Conservation (phyloP, 257 asterid genomes). For the Petrea volubilis region DNA sequence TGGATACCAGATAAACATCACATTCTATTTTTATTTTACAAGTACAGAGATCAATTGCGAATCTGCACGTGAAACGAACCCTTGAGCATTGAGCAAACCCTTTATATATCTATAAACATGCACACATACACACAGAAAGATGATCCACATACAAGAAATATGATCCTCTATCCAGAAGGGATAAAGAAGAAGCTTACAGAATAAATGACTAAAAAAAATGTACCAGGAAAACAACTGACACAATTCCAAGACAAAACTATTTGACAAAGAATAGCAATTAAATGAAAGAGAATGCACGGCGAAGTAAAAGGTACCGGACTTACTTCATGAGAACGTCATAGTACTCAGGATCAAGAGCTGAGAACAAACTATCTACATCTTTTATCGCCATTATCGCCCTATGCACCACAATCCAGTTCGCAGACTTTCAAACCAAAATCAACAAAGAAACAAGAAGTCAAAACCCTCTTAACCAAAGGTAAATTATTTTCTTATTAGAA, state of each 20-base stretch:
- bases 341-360: slow-evolving; percentile 88
- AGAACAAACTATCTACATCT: slow-evolving; percentile 90
- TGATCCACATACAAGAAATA: neutral
- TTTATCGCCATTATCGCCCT: slow-evolving; percentile 97
- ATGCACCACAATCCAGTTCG: slow-evolving; percentile 98
- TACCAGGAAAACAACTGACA: neutral
- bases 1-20: neutral
- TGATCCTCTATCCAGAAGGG: neutral
- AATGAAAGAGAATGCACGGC: neutral
- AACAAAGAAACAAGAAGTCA: slow-evolving; percentile 20
- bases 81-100: too few relatives aligned
- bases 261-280: neutral
- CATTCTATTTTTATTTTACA: neutral
- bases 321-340: slow-evolving; percentile 98
- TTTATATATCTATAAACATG: neutral
- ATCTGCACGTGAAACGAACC: neutral
- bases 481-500: neutral
- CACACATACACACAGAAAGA: neutral
- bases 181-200: neutral
- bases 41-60: neutral
- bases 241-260: slow-evolving; percentile 12
- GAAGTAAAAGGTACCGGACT: slow-evolving; percentile 21
- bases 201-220: neutral
- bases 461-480: neutral
- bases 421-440: slow-evolving; percentile 55